These are phyloP conservation scores for Phenoliferia sp. DNA, from an alignment of 1,284 basidiomycete genomes.

Conservation along the genomic window DNA sequence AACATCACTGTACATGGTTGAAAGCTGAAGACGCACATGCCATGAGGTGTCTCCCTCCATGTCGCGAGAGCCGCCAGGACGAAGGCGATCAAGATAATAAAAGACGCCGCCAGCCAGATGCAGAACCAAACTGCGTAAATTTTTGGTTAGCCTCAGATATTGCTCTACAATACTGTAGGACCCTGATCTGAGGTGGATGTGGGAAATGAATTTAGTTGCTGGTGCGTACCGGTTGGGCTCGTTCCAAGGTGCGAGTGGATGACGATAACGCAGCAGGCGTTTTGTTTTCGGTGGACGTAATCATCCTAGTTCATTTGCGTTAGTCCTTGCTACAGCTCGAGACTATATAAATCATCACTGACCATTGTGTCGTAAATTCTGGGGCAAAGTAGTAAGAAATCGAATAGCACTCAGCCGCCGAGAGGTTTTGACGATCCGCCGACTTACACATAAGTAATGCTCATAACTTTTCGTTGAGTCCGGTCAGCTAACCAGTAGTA, in stretches of 20 bases:
- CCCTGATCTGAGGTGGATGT: too few species aligned
- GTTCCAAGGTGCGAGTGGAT: not conserved
- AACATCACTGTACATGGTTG: too few species aligned
- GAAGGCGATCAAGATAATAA: constrained; percentile 24
- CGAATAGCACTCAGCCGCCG: not conserved
- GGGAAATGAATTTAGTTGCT: not conserved
- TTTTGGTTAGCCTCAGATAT: too few species aligned
- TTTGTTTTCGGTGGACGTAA: not conserved
- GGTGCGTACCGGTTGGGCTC: not conserved
- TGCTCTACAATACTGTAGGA: too few species aligned
- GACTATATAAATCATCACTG: not conserved
- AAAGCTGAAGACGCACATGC: constrained; percentile 14
- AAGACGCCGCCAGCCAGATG: constrained; percentile 8
- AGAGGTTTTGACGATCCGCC: too few species aligned
- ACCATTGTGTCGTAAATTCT: not conserved
- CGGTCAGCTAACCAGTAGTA: not conserved
- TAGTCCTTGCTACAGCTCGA: not conserved
- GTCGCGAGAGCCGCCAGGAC: constrained; percentile 26
- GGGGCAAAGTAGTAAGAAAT: not conserved
- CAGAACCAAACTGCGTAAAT: not conserved
- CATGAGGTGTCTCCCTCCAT: constrained; percentile 27
- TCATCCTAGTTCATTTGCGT: not conserved
- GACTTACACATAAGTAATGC: not conserved
- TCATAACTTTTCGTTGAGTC: not conserved
- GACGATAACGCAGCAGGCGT: constrained; percentile 4